A percentile compares a stretch with the other conserved stretches of the same genome.
Conservation (phyloP, 2,329 filamentous ascomycete species). For the Exophiala sp. region DNA sequence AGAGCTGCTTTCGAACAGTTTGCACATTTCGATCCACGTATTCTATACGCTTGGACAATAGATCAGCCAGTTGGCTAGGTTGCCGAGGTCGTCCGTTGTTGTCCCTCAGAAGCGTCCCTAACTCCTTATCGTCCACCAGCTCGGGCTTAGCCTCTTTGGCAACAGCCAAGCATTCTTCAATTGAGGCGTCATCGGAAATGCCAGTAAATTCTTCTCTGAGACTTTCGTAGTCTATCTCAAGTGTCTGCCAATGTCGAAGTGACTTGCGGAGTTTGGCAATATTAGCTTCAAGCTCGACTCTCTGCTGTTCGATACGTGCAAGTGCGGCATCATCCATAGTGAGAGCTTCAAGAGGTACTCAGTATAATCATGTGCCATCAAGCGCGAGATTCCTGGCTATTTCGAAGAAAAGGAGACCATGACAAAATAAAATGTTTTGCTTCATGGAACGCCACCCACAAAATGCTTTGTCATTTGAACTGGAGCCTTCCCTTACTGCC, state of each 20-base stretch:
- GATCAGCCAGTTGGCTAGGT: slow-evolving; percentile 57
- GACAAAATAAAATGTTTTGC: not conserved
- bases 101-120: slow-evolving; percentile 51
- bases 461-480: slow-evolving; percentile 13
- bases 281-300: slow-evolving; percentile 70
- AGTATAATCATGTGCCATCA: not conserved
- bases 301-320: slow-evolving; percentile 69
- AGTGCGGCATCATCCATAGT: slow-evolving; percentile 50
- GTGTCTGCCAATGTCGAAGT: slow-evolving; percentile 82
- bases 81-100: slow-evolving; percentile 48
- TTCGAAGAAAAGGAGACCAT: not conserved
- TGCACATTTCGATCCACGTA: slow-evolving; percentile 82
- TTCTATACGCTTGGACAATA: slow-evolving; percentile 74
- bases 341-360: not conserved
- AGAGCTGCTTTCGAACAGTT: slow-evolving; percentile 69
- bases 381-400: not conserved
- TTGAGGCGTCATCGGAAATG: slow-evolving; percentile 47
- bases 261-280: slow-evolving; percentile 70
- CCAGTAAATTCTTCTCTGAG: slow-evolving; percentile 75
- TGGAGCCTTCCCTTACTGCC: not conserved
- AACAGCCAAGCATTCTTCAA: slow-evolving; percentile 52
- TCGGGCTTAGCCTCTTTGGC: slow-evolving; percentile 45
- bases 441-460: slow-evolving; percentile 3
- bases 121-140: slow-evolving; percentile 49
- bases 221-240: slow-evolving; percentile 87